Evolutionary conservation across 2,329 filamentous ascomycete species (phyloP).

Genomic region (Venturiaceae sp.): DNA sequence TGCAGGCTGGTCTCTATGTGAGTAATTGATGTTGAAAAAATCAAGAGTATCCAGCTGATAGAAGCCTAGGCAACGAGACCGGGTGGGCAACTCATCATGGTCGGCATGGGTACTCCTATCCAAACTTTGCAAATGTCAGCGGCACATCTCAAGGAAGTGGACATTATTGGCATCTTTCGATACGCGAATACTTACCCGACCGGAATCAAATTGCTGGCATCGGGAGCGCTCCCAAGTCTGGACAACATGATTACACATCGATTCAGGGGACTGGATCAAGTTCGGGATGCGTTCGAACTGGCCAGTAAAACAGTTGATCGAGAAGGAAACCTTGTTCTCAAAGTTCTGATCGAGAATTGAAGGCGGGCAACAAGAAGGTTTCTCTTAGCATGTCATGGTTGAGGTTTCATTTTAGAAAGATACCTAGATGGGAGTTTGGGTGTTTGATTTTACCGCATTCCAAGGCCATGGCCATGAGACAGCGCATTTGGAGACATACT

Average conservation of each 20-base stretch:
- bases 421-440: neutral
- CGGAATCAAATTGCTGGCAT: slow-evolving; percentile 43
- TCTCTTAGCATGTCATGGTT: neutral
- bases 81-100: slow-evolving; percentile 43
- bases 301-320: slow-evolving; percentile 42
- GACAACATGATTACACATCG: slow-evolving; percentile 45
- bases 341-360: slow-evolving; percentile 34
- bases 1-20: slow-evolving; percentile 32
- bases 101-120: slow-evolving; percentile 47
- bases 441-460: neutral
- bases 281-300: slow-evolving; percentile 41
- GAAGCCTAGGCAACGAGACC: slow-evolving; percentile 28
- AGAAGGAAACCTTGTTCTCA: slow-evolving; percentile 41
- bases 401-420: neutral
- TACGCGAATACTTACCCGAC: slow-evolving; percentile 45
- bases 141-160: slow-evolving; percentile 45
- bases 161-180: slow-evolving; percentile 47
- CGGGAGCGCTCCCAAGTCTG: slow-evolving; percentile 38
- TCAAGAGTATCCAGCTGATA: neutral
- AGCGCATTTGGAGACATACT: too few species aligned
- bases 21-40: slow-evolving; percentile 11
- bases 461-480: too few species aligned
- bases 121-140: slow-evolving; percentile 45
- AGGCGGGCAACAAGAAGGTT: neutral
- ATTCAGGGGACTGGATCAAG: slow-evolving; percentile 34